Evolutionary conservation across 306 rosid genomes (phyloP), one percentile per base, ranked within the genome.

Genomic region (Hippophae rhamnoides): DNA sequence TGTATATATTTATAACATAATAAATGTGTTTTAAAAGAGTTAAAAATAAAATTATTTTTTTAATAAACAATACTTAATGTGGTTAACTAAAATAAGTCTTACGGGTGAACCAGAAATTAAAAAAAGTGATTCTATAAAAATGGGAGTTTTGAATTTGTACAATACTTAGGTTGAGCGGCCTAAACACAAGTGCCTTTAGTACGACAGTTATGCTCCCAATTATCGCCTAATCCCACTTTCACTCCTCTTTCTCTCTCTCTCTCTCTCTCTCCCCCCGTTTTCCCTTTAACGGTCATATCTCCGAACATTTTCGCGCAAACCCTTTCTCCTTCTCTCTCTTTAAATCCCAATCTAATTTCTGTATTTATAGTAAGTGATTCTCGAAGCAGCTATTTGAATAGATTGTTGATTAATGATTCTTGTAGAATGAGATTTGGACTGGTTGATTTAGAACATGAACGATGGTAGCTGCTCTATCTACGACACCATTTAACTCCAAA

Each of bases 381-480:
- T 8, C 47, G 4, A 51, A 52, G 11, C 3, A n/a, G 62, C 18
- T 5, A 40, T 26, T 43, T 6, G n/a, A 8, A 18, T 41, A 61
- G 43, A 51, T 58, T 8, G 43, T 47, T 41, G 49, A 31, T 38
- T 41, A 12, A 7, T 50, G 59, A 51, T 53, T 55, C 58, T 45
- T 6, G 25, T 54, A 69, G 65, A 44, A 75, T 65, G 81, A 67
- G 68, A 53, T 64, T 66, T 56, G 76, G 63, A 38, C 48, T 52
- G 51, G n/a, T 14, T 46, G 9, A 13, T 65, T 62, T 18, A 51
- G 55, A 64, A 71, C 63, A 45, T 45, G 7, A 47, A 68, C 63
- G 59, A 83, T 92, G 95, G 95, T 85, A 52, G 80, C 96, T 65
- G 87, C 93, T 47, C 75, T 87, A 46, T 84, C 95, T 2, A 76